These are phyloP conservation scores for Trichoderma aggressivum DNA, from an alignment of 2,329 filamentous ascomycete species.

Conservation along the genomic window DNA sequence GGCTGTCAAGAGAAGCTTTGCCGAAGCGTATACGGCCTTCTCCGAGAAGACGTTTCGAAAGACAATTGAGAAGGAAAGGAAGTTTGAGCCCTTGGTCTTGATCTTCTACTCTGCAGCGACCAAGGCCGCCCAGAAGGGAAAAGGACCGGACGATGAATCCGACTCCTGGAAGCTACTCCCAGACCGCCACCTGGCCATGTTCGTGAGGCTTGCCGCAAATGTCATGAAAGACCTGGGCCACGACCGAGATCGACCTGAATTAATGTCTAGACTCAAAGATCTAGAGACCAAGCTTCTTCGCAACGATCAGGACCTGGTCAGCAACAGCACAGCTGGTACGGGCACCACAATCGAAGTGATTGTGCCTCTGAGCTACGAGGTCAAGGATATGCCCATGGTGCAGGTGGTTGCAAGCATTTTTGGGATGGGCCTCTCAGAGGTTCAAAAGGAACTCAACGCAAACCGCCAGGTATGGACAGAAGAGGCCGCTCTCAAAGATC, in stretches of 20 bases:
- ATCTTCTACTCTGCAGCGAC: slow-evolving; percentile 96
- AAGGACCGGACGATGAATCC: slow-evolving; percentile 73
- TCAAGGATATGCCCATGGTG: slow-evolving; percentile 96
- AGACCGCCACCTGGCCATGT: slow-evolving; percentile 90
- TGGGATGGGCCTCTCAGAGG: slow-evolving; percentile 70
- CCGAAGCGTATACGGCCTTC: slow-evolving; percentile 88
- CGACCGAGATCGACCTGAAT: slow-evolving; percentile 78
- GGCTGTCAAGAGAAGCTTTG: slow-evolving; percentile 90
- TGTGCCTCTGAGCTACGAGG: slow-evolving; percentile 80
- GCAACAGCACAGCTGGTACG: slow-evolving; percentile 32
- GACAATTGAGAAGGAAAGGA: slow-evolving; percentile 88
- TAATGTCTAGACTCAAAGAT: slow-evolving; percentile 72
- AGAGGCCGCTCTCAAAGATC: slow-evolving; percentile 81
- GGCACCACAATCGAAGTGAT: slow-evolving; percentile 70
- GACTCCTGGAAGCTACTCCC: slow-evolving; percentile 89
- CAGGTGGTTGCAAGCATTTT: slow-evolving; percentile 85
- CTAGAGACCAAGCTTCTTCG: slow-evolving; percentile 91
- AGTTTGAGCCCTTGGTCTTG: slow-evolving; percentile 86
- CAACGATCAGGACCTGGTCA: slow-evolving; percentile 80
- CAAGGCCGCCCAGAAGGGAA: slow-evolving; percentile 74
- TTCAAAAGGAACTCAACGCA: slow-evolving; percentile 82
- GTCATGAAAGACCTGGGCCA: slow-evolving; percentile 82
- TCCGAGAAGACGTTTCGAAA: slow-evolving; percentile 86
- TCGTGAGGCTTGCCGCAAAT: slow-evolving; percentile 78
- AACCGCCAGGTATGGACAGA: slow-evolving; percentile 84